Conservation (phyloP, 495 filamentous ascomycete genomes). For the Daldinia caldariorum region DNA sequence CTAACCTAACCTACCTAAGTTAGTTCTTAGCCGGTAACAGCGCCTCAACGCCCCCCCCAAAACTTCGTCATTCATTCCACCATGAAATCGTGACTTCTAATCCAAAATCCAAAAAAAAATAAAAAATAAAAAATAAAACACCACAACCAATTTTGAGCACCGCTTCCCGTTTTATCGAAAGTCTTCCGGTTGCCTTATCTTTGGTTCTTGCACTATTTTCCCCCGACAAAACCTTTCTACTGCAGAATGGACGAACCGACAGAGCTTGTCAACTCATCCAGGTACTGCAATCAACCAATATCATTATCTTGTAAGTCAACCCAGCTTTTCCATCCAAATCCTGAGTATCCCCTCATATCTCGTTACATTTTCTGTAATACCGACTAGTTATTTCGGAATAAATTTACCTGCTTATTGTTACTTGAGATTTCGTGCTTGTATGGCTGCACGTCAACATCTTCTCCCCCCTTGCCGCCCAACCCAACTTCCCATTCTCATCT, state of each 20-base stretch:
- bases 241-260: conserved; percentile 17
- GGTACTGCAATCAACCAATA: conserved; percentile 1
- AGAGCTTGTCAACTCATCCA: neutral
- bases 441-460: neutral
- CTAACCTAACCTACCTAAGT: no score
- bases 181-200: neutral
- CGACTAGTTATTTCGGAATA: neutral
- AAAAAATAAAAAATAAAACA: neutral
- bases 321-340: neutral
- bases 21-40: neutral
- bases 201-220: neutral
- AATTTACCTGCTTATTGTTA: neutral
- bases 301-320: conserved; percentile 2
- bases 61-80: conserved; percentile 8
- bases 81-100: conserved; percentile 4
- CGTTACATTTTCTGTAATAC: neutral
- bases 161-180: neutral
- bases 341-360: neutral
- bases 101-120: no score
- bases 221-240: neutral
- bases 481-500: neutral
- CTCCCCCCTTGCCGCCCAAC: neutral
- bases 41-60: neutral
- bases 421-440: neutral
- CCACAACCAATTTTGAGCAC: neutral